Evolutionary conservation across 1,284 basidiomycete genomes (phyloP), one percentile per base, ranked within the genome.

Genomic region (Albatrellus sp.): DNA sequence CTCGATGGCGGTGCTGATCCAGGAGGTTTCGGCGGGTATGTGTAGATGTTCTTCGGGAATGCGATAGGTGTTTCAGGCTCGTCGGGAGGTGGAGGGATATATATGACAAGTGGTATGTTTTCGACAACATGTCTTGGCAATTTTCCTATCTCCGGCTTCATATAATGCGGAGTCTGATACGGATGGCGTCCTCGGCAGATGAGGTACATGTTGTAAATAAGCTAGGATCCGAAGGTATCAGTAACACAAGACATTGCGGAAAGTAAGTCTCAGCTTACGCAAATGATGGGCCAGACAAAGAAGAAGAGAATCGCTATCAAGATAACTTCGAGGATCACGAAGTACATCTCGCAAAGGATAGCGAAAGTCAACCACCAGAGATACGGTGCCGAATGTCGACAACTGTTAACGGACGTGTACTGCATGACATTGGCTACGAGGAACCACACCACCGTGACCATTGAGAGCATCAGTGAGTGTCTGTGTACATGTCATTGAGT

Each of bases 361-460:
- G 73, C 77, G 57, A 89, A 87, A 31, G 73, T 75, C 35, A 87
- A 70, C 81, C 82, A 89, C 85, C 85, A 89, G 30, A 89, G 62
- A 52, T 87, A 80, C 5, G 85, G 85, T 7, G 84, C 73, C 0
- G 77, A 67, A 47, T 68, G 60, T 16, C 84, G 77, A 49, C 85
- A 89, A 10, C 75, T 73, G 51, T 77, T 67, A 29, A 84, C 63
- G 9, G 82, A 80, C 11, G 80, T 81, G 54, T 86, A 88, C 48
- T 77, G 71, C 46, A 89, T 64, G 28, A 87, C 78, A 54, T 89
- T 81, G 7, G 84, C 80, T 14, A 76, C 77, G 13, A 88, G 57
- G 55, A 88, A 88, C 83, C 85, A 89, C 45, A 70, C 74, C 11
- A 88, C 56, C n/a, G 79, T 80, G 48, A 83, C 59, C 45, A 84